These are phyloP conservation scores for Oryza rufipogon DNA, from an alignment of 176 grass and related monocot genomes.

Conservation along the genomic window DNA sequence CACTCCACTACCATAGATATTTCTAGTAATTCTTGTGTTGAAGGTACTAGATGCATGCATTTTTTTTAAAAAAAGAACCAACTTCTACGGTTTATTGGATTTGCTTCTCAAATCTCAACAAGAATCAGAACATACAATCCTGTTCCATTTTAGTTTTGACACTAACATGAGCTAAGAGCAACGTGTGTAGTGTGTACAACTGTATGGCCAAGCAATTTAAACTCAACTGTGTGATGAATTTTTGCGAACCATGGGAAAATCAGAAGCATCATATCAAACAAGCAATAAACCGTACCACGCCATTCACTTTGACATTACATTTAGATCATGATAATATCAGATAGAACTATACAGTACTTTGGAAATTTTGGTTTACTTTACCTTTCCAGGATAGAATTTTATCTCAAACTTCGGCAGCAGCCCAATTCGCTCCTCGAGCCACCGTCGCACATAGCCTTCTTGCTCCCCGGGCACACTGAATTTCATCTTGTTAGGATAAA, in stretches of 20 bases:
- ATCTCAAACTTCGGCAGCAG: slow-evolving; percentile 62
- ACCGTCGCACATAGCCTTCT: slow-evolving; percentile 67
- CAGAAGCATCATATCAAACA: background rate
- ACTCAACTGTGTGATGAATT: background rate
- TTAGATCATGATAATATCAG: slow-evolving; percentile 17
- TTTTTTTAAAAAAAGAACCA: background rate
- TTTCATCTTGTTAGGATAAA: slow-evolving; percentile 90
- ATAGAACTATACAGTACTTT: background rate
- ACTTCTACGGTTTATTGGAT: background rate
- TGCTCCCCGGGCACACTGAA: slow-evolving; percentile 72
- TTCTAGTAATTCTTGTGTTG: background rate
- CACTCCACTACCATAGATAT: background rate
- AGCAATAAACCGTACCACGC: background rate
- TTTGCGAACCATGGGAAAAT: background rate
- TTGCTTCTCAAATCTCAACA: background rate
- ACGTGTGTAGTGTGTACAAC: background rate
- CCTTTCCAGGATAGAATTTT: slow-evolving; percentile 92
- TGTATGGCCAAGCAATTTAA: background rate
- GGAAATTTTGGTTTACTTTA: slow-evolving; percentile 25
- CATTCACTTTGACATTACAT: slow-evolving; percentile 2
- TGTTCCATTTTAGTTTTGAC: slow-evolving; percentile 3
- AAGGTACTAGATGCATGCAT: background rate
- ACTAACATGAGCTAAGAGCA: background rate
- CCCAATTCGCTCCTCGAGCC: slow-evolving; percentile 82
- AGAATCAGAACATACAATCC: background rate